Evolutionary conservation across 2,329 filamentous ascomycete genomes (phyloP), one percentile per base, ranked within the genome.

Genomic region (Phialophora macrospora): DNA sequence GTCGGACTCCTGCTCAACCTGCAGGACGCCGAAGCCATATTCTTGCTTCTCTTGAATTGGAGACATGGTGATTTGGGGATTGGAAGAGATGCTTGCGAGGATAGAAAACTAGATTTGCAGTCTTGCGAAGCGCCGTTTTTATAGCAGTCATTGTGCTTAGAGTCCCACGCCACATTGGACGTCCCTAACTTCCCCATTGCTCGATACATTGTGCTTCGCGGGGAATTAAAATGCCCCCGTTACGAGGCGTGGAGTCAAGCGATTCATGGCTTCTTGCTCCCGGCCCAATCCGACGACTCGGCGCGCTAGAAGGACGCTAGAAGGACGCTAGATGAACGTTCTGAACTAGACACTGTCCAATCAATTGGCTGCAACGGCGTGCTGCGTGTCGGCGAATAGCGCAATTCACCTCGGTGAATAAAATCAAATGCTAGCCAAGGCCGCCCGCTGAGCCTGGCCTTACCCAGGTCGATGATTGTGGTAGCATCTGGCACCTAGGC

Each of bases 341-440:
- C 44, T 48, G 44, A 48, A n/a, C 14, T 6, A 11, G 14, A 48
- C 14, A 8, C 4, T 48, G 44, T 48, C 44, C 2, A 48, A 48
- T 48, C 44, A 48, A 48, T 48, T 22, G 20, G 44, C 2, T n/a
- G 44, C 44, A 48, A 48, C 44, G 9, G 44, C 44, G 44, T 48
- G 44, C 44, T 20, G 44, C 20, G 14, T 6, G 44, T 48, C 44
- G 44, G 44, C 44, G 44, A 48, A 48, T 48, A 48, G 44, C 14
- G 44, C 20, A 48, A 48, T 48, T 48, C 44, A 20, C 44, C 44
- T 48, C 44, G 44, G 44, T 48, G 44, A 48, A 48, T 48, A 48
- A 48, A 48, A n/a, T 48, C 44, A 20, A 20, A 20, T 48, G 14
- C 44, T 20, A 48, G 44, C 44, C 44, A 48, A 48, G 44, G 44